Evolutionary conservation across 2,329 filamentous ascomycete genomes (phyloP).

Genomic region (Neurospora sp.): DNA sequence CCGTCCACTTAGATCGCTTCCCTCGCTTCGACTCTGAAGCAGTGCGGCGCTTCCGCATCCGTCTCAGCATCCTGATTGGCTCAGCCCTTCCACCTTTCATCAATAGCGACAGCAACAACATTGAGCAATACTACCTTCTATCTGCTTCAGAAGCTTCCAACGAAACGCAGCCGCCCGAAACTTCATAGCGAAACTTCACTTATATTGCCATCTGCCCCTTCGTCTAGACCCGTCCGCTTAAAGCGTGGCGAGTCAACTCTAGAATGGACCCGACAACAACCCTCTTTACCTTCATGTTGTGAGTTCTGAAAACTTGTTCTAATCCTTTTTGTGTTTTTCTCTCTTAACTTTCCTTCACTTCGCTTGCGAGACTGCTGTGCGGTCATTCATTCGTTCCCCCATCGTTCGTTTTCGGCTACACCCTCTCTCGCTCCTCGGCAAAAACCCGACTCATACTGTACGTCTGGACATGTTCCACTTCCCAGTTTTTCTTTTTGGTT

Average conservation of each 20-base stretch:
- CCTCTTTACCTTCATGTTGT: slow-evolving; percentile 60
- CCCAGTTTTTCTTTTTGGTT: not conserved
- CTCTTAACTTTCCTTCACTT: slow-evolving; percentile 15
- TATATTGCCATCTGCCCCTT: slow-evolving; percentile 9
- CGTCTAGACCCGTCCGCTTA: slow-evolving; percentile 12
- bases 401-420: not conserved
- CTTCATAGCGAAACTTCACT: not conserved
- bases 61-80: slow-evolving; percentile 19
- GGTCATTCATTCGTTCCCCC: not conserved
- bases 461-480: not conserved
- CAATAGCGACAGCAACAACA: slow-evolving; percentile 7
- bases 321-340: slow-evolving; percentile 7
- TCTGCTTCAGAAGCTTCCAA: slow-evolving; percentile 13
- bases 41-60: slow-evolving; percentile 23
- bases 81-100: slow-evolving; percentile 16
- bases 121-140: slow-evolving; percentile 17
- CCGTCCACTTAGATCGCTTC: slow-evolving; percentile 20
- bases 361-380: slow-evolving; percentile 7
- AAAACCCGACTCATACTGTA: not conserved
- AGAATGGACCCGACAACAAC: slow-evolving; percentile 52
- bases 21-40: slow-evolving; percentile 10
- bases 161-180: slow-evolving; percentile 6
- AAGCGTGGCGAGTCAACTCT: slow-evolving; percentile 17
- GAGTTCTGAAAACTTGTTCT: slow-evolving; percentile 30
- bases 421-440: not conserved